Conservation (phyloP, 2,329 filamentous ascomycete genomes). For the Diaporthe citrichinensis region DNA sequence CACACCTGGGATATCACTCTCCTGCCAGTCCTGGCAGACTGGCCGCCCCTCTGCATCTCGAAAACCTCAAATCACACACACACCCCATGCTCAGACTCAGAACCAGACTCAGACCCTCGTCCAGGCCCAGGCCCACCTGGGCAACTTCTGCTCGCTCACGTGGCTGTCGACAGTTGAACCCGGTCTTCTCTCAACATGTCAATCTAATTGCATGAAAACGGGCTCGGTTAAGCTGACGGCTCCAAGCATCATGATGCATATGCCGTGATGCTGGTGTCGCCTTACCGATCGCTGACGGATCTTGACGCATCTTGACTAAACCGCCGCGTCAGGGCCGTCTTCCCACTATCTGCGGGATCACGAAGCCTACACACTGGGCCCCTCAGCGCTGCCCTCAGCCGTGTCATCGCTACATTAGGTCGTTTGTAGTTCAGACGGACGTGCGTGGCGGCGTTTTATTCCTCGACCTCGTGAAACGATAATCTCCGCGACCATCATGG, state of each 20-base stretch:
- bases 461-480: slow-evolving; percentile 29
- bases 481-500: slow-evolving; percentile 18
- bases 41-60: slow-evolving; percentile 20
- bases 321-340: neutral
- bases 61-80: slow-evolving; percentile 21
- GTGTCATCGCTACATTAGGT: slow-evolving; percentile 25
- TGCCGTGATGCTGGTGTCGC: slow-evolving; percentile 8
- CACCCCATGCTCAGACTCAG: slow-evolving; percentile 4
- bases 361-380: slow-evolving; percentile 12
- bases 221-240: slow-evolving; percentile 27
- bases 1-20: neutral
- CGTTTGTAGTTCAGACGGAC: slow-evolving; percentile 12
- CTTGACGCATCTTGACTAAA: slow-evolving; percentile 25
- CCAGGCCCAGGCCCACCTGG: slow-evolving; percentile 1
- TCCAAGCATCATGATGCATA: slow-evolving; percentile 13
- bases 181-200: slow-evolving; percentile 20
- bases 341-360: neutral
- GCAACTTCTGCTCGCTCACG: slow-evolving; percentile 24
- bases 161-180: slow-evolving; percentile 24
- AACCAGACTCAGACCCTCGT: neutral
- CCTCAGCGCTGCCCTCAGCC: slow-evolving; percentile 31
- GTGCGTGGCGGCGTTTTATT: slow-evolving; percentile 25
- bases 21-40: slow-evolving; percentile 13
- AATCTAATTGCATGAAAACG: slow-evolving; percentile 22
- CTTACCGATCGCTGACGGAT: slow-evolving; percentile 16